phyloP scores from a whole-genome alignment of 2,329 filamentous ascomycete species.

The Pochonia chlamydosporia region DNA sequence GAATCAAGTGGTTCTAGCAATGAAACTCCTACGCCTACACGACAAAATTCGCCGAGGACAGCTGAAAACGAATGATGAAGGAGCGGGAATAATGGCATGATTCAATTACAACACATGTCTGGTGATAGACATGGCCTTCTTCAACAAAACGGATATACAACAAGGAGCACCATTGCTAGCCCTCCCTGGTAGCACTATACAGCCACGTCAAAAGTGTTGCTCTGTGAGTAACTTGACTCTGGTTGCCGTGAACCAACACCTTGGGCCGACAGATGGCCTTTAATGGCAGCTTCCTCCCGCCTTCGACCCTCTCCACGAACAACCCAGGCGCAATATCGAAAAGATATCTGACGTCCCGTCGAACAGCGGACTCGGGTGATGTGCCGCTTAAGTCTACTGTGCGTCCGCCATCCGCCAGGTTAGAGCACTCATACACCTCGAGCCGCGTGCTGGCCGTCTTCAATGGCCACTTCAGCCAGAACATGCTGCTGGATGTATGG shows the following conservation, averaged over 20 bases:
- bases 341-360: constrained; percentile 26
- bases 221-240: constrained; percentile 19
- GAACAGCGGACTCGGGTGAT: constrained; percentile 19
- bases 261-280: constrained; percentile 28
- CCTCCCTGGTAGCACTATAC: constrained; percentile 5
- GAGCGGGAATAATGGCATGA: background rate
- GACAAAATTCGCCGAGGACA: background rate
- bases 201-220: constrained; percentile 29
- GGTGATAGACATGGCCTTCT: too few species aligned
- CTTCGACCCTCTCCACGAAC: constrained; percentile 29
- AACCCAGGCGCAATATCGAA: constrained; percentile 31
- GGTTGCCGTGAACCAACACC: constrained; percentile 25
- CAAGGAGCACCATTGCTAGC: background rate
- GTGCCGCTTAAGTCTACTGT: constrained; percentile 23
- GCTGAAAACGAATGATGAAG: background rate
- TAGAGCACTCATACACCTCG: constrained; percentile 31
- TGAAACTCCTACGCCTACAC: background rate
- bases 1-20: constrained; percentile 7
- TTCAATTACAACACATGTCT: too few species aligned
- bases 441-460: constrained; percentile 27
- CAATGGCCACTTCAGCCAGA: constrained; percentile 31
- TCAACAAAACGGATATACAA: background rate
- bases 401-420: constrained; percentile 25
- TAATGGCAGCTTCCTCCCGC: constrained; percentile 23
- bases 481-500: constrained; percentile 28